Conservation (phyloP, 129 eudicot species). For the Helianthus annuus region DNA sequence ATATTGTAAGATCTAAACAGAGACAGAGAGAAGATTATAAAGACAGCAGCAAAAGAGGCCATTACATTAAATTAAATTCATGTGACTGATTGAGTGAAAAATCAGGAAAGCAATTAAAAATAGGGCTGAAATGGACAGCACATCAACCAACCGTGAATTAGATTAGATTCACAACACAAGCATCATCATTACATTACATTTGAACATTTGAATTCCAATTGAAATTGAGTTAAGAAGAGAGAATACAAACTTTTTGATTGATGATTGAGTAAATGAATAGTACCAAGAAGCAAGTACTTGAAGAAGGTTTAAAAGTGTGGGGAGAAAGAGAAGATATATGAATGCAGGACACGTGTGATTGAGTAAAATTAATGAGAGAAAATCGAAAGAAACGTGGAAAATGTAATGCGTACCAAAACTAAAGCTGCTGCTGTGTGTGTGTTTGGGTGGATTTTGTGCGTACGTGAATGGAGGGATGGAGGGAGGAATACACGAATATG, state of each 20-base stretch:
- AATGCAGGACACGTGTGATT: constrained; percentile 20
- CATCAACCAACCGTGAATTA: not conserved
- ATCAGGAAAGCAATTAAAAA: constrained; percentile 6
- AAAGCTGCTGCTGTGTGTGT: too few species aligned
- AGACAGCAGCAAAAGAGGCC: constrained; percentile 14
- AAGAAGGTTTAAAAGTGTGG: too few species aligned
- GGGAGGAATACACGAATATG: too few species aligned
- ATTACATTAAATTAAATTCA: not conserved
- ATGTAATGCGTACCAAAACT: too few species aligned
- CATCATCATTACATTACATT: too few species aligned
- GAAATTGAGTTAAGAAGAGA: constrained; percentile 3
- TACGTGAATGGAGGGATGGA: too few species aligned
- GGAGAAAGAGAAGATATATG: constrained; percentile 7
- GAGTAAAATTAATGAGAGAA: constrained; percentile 14
- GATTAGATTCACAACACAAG: too few species aligned
- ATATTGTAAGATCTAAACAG: constrained; percentile 24
- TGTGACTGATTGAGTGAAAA: constrained; percentile 14
- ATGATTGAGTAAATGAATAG: constrained; percentile 2
- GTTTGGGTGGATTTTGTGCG: too few species aligned
- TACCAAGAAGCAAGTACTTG: too few species aligned
- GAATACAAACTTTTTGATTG: constrained; percentile 9
- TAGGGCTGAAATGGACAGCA: constrained; percentile 1
- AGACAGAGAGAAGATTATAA: constrained; percentile 24
- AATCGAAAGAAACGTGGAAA: too few species aligned
- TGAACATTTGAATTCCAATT: constrained; percentile 2